Conservation (phyloP, 1,284 basidiomycete species). For the Limonomyces culmigenus region DNA sequence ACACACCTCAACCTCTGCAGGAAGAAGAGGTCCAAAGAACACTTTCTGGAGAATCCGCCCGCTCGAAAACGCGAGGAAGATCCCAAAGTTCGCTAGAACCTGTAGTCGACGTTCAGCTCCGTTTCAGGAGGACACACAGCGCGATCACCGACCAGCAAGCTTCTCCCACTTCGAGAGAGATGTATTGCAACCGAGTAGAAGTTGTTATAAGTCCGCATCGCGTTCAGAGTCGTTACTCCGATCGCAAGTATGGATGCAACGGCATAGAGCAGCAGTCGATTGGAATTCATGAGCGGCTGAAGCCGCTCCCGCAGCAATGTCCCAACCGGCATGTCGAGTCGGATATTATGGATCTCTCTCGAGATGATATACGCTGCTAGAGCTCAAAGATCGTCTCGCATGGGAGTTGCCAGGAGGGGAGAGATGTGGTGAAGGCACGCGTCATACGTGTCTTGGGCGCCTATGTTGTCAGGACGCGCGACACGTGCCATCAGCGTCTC, state of each 20-base stretch:
- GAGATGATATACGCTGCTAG: not conserved
- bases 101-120: slow-evolving; percentile 15
- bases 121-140: not conserved
- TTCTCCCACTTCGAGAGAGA: slow-evolving; percentile 82
- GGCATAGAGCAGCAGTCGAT: slow-evolving; percentile 55
- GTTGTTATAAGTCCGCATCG: slow-evolving; percentile 74
- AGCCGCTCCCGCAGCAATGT: slow-evolving; percentile 22
- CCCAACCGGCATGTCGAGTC: slow-evolving; percentile 30
- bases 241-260: slow-evolving; percentile 57
- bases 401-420: no score
- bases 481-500: no score
- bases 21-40: slow-evolving; percentile 83
- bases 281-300: slow-evolving; percentile 30
- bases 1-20: slow-evolving; percentile 83
- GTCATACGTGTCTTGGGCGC: no score
- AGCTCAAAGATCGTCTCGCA: no score
- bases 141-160: slow-evolving; percentile 53
- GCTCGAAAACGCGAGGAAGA: slow-evolving; percentile 61
- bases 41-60: slow-evolving; percentile 72
- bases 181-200: slow-evolving; percentile 90
- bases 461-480: no score
- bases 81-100: slow-evolving; percentile 87
- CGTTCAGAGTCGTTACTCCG: slow-evolving; percentile 56
- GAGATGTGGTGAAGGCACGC: no score
- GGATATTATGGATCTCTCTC: slow-evolving; percentile 4